Percentiles rank a stretch among this genome's conserved stretches.
Evolutionary conservation across 2,329 filamentous ascomycete genomes (phyloP).

Genomic region (Dactylellina cionopaga): DNA sequence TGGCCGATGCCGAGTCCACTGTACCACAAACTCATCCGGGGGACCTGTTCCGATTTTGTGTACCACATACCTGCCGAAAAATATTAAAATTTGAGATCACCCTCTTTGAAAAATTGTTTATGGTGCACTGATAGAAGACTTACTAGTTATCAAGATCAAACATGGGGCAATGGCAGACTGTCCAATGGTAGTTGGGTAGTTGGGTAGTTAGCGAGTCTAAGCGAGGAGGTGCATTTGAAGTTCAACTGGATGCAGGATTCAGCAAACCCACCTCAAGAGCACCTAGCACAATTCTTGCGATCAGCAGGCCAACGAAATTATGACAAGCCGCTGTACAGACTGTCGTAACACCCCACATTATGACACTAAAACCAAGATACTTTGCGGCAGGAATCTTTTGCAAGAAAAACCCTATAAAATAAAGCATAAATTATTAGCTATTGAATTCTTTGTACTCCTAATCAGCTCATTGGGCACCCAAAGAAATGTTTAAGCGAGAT

Average conservation of each 20-base stretch:
- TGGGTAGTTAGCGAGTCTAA: background rate
- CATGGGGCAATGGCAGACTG: constrained; percentile 70
- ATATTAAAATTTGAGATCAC: background rate
- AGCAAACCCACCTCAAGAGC: constrained; percentile 64
- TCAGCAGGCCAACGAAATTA: constrained; percentile 67
- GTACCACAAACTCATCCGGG: constrained; percentile 72
- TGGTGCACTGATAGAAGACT: constrained; percentile 63
- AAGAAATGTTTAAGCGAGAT: constrained; percentile 33
- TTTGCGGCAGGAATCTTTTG: constrained; percentile 71
- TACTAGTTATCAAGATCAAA: constrained; percentile 70
- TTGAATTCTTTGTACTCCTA: background rate
- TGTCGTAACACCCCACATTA: constrained; percentile 69
- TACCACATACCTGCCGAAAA: constrained; percentile 54
- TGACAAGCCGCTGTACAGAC: constrained; percentile 67
- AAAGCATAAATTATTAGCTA: constrained; percentile 52
- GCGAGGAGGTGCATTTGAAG: too few species aligned
- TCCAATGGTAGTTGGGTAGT: background rate
- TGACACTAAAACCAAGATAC: constrained; percentile 70
- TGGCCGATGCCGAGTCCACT: constrained; percentile 70
- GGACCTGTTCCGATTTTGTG: constrained; percentile 67
- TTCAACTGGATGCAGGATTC: background rate
- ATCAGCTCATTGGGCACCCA: constrained; percentile 3
- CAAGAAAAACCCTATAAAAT: constrained; percentile 66
- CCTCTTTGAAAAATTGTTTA: background rate
- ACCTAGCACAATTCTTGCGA: constrained; percentile 69